Conservation (phyloP, 1,139 yeast genomes). For the Scheffersomyces illinoinensis region DNA sequence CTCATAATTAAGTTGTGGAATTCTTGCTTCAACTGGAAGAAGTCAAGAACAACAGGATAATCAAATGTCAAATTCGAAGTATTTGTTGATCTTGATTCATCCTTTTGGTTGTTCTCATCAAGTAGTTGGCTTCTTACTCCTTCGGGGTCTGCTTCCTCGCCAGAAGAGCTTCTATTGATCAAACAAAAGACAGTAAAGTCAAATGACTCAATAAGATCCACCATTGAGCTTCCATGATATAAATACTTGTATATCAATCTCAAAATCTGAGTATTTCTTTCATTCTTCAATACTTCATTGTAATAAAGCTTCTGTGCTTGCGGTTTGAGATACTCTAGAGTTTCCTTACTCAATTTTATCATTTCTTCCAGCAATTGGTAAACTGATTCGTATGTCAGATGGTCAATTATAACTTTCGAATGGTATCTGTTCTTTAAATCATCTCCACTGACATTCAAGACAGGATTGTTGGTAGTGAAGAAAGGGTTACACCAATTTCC, state of each 20-base stretch:
- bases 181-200: constrained; percentile 61
- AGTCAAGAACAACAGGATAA: constrained; percentile 69
- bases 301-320: constrained; percentile 31
- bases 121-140: constrained; percentile 7
- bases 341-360: constrained; percentile 37
- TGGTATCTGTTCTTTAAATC: constrained; percentile 45
- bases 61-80: constrained; percentile 42
- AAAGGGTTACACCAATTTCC: constrained; percentile 77
- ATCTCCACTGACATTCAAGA: constrained; percentile 47
- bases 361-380: constrained; percentile 39
- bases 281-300: constrained; percentile 38
- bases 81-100: constrained; percentile 2
- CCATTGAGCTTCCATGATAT: constrained; percentile 48
- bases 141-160: constrained; percentile 20
- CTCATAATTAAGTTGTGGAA: constrained; percentile 64
- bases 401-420: constrained; percentile 52
- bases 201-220: constrained; percentile 58
- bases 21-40: constrained; percentile 72
- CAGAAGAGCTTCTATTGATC: constrained; percentile 29
- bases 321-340: constrained; percentile 41
- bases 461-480: constrained; percentile 42
- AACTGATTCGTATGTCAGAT: constrained; percentile 43
- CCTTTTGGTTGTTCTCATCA: constrained; percentile 4
- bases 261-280: constrained; percentile 54
- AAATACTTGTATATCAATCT: constrained; percentile 55